Evolutionary conservation across 805 yeast genomes (phyloP), one percentile per base, ranked within the genome.

Genomic region (Candida insectalens): DNA sequence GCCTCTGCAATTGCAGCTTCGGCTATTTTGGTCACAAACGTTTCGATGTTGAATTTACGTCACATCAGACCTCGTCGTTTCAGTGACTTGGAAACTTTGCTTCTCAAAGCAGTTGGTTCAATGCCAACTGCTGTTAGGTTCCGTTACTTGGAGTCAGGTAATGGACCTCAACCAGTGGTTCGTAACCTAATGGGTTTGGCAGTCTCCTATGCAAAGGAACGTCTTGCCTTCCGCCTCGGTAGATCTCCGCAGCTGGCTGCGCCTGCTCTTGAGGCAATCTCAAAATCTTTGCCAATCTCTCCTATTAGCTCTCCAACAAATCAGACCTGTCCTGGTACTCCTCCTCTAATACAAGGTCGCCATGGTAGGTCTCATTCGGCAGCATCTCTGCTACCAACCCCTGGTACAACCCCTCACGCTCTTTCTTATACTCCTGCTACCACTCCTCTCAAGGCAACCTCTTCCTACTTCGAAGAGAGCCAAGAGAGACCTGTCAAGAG

Each of bases 1-100:
- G 50, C 65, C 6, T 61, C 67, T 23, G 56, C 65, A 28, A 58
- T 71, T 34, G 67, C 80, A 29, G 60, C 69, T 37, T 71, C 79
- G 29, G 64, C 81, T 5, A 56, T 69, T 23, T 47, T 63, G 23
- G 39, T 77, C 28, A 65, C 71, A 18, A 57, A 63, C 35, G 59
- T 67, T 8, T 61, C 77, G 29, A 59, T 69, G 32, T 55, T 63
- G 22, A 58, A 62, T 32, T 51, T 65, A 33, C 48, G 60, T 41
- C 47, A 59, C 49, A 33, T 42, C 20, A 29, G 42, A 10, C 37
- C 40, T 18, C 43, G 54, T 56, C 41, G 57, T 22, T 48, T 52
- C 29, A 51, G 49, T 40, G 51, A 51, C 19, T 41, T 56, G 32
- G 58, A 58, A 32, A 38, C 43, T 13, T 33, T 38, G 2, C 39